Percentiles rank a stretch among this genome's conserved stretches.
Evolutionary conservation across 257 asterid species (phyloP).

Genomic region (Solanum sparsipilum): DNA sequence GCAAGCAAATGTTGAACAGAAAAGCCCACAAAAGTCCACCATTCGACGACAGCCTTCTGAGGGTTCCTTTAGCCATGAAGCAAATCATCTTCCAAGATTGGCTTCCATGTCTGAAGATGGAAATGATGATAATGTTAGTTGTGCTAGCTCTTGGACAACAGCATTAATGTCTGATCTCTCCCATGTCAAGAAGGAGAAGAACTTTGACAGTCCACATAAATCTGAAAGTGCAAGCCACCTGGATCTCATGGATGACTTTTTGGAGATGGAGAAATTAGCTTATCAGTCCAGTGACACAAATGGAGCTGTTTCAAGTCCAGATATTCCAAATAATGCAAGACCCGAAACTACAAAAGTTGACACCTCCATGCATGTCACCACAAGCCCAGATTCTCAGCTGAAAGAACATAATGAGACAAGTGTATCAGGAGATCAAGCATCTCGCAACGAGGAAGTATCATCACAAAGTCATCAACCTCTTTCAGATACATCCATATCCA

Average conservation of each 20-base stretch:
- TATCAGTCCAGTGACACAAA: constrained; percentile 37
- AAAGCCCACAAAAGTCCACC: constrained; percentile 28
- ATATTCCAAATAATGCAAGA: constrained; percentile 17
- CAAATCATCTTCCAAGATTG: constrained; percentile 49
- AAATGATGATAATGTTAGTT: constrained; percentile 56
- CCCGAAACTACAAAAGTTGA: constrained; percentile 24
- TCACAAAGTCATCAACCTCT: constrained; percentile 20
- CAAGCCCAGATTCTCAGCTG: constrained; percentile 15
- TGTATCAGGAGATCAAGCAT: constrained; percentile 6
- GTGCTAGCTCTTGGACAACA: constrained; percentile 76
- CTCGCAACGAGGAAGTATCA: constrained; percentile 13
- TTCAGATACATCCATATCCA: constrained; percentile 28
- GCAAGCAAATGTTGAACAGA: constrained; percentile 46
- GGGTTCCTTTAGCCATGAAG: constrained; percentile 27
- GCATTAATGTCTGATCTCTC: constrained; percentile 43
- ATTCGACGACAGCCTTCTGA: constrained; percentile 19
- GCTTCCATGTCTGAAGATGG: constrained; percentile 78
- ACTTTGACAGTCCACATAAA: constrained; percentile 42
- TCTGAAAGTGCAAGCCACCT: constrained; percentile 50
- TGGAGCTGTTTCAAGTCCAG: constrained; percentile 26
- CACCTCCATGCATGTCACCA: constrained; percentile 17
- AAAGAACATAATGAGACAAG: constrained; percentile 13
- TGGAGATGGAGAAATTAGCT: constrained; percentile 98
- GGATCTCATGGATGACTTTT: constrained; percentile 94
- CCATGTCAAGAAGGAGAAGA: constrained; percentile 61